Conservation (phyloP, 2,329 filamentous ascomycete genomes). For the Fusarium nanum region DNA sequence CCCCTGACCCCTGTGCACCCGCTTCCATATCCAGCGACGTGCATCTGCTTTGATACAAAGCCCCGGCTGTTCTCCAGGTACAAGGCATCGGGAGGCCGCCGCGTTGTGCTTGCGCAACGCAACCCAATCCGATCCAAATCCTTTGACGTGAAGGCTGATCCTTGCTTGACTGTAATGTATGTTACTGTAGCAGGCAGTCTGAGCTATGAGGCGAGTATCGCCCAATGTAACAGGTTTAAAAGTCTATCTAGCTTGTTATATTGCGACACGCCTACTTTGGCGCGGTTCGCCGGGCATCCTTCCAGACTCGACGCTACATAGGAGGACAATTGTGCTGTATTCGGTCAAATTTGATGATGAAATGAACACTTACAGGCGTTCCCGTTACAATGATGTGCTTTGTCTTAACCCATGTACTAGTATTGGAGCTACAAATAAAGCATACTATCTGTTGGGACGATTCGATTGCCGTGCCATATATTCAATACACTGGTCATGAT, state of each 20-base stretch:
- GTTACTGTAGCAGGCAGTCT: conserved; percentile 1
- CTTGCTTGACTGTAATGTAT: conserved; percentile 2
- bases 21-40: conserved; percentile 45
- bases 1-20: conserved; percentile 39
- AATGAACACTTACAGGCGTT: background rate
- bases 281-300: background rate
- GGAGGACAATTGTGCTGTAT: background rate
- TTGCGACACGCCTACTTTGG: conserved; percentile 23
- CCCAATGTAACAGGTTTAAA: conserved; percentile 9
- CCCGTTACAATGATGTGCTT: background rate
- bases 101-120: conserved; percentile 24
- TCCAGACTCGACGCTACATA: background rate
- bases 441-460: background rate
- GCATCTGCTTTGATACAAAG: conserved; percentile 38
- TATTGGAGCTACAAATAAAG: background rate
- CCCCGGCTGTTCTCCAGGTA: conserved; percentile 33
- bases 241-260: conserved; percentile 17
- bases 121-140: background rate
- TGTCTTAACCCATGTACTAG: background rate
- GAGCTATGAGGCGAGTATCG: conserved; percentile 3
- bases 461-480: background rate
- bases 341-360: background rate
- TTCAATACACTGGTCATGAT: background rate
- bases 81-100: conserved; percentile 32
- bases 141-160: conserved; percentile 5